phyloP scores from a whole-genome alignment of 73 alveolate genomes.

The Tetrahymena malaccensis region DNA sequence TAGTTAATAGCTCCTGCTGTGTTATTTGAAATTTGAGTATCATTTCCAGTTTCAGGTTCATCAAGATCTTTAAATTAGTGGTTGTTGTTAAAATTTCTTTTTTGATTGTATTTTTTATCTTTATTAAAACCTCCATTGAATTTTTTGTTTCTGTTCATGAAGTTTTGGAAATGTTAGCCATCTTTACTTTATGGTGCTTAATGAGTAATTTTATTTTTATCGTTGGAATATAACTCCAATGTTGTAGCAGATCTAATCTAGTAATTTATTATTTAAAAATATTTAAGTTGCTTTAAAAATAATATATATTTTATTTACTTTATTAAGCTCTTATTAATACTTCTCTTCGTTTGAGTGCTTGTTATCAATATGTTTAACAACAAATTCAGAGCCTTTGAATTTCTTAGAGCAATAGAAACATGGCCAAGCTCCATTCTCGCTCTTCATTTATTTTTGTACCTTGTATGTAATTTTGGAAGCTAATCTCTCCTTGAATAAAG shows the following conservation, averaged over 20 bases:
- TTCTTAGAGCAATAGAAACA: neutral
- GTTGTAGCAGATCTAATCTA: neutral
- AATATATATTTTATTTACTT: neutral
- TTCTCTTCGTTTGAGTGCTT: neutral
- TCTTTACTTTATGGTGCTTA: neutral
- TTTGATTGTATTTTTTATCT: neutral
- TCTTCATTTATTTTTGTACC: neutral
- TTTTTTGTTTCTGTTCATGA: neutral
- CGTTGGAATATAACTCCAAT: neutral
- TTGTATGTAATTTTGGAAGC: neutral
- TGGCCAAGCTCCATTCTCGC: neutral
- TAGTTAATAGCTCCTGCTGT: neutral
- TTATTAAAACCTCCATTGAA: neutral
- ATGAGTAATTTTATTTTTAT: neutral
- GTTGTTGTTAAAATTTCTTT: neutral
- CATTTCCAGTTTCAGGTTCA: neutral
- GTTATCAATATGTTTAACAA: neutral
- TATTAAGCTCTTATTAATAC: neutral
- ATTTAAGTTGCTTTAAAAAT: neutral
- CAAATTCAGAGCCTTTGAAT: neutral
- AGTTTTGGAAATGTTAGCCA: neutral
- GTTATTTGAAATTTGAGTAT: neutral
- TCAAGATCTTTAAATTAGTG: neutral
- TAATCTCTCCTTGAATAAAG: neutral
- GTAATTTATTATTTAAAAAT: neutral